Evolutionary conservation across 257 asterid species (phyloP).

Genomic region (Leonotis leonurus): DNA sequence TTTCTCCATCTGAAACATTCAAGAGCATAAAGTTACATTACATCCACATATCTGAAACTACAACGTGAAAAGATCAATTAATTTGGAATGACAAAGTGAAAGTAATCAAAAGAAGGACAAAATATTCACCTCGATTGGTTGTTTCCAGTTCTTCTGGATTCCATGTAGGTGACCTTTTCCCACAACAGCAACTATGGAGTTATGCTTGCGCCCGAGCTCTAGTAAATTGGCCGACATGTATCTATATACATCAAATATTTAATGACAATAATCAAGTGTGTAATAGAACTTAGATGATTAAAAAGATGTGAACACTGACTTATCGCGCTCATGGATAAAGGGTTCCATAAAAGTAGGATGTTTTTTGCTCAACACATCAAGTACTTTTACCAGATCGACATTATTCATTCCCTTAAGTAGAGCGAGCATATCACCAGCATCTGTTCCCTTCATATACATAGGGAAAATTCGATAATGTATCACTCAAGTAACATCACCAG

Average conservation of each 20-base stretch:
- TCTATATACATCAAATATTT: slow-evolving; percentile 29
- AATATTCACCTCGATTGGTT: slow-evolving; percentile 59
- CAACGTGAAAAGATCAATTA: too few relatives aligned
- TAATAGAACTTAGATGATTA: neutral
- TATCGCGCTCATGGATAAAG: slow-evolving; percentile 86
- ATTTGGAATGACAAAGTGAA: neutral
- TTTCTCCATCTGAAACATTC: too few relatives aligned
- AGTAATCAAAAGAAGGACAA: neutral
- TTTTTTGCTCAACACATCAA: slow-evolving; percentile 82
- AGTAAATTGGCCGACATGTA: slow-evolving; percentile 69
- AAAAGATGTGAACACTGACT: slow-evolving; percentile 35
- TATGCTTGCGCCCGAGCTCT: slow-evolving; percentile 61
- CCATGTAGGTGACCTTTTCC: slow-evolving; percentile 88
- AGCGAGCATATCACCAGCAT: too few relatives aligned
- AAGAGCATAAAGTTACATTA: too few relatives aligned
- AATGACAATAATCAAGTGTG: too few relatives aligned
- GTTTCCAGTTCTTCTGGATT: slow-evolving; percentile 71
- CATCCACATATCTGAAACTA: too few relatives aligned
- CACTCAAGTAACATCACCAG: slow-evolving; percentile 2
- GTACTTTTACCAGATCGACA: slow-evolving; percentile 69
- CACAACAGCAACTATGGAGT: slow-evolving; percentile 81
- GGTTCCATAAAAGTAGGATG: slow-evolving; percentile 89
- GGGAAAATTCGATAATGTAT: neutral
- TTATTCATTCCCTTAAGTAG: slow-evolving; percentile 60
- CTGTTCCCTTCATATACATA: slow-evolving; percentile 48